Evolutionary conservation across 805 yeast genomes (phyloP).

Genomic region (Debaryomyces prosopidis): DNA sequence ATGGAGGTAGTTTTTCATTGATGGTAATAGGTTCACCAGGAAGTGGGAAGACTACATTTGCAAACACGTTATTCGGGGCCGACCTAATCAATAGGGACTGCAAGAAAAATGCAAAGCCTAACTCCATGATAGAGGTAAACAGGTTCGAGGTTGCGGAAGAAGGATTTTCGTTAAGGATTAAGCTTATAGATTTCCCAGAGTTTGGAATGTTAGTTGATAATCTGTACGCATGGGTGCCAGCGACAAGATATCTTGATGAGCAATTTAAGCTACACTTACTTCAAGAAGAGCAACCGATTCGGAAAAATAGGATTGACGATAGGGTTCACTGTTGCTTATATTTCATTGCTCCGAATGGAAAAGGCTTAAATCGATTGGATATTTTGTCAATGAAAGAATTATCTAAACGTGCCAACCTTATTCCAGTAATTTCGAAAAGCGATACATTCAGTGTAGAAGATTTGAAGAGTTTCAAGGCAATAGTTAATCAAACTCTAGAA

Average conservation of each 20-base stretch:
- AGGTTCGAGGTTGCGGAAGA: constrained; percentile 60
- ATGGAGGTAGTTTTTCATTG: constrained; percentile 35
- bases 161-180: constrained; percentile 57
- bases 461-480: constrained; percentile 21
- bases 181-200: constrained; percentile 70
- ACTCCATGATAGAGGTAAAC: constrained; percentile 28
- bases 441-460: constrained; percentile 34
- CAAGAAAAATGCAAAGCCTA: neutral
- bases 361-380: constrained; percentile 42
- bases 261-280: constrained; percentile 65
- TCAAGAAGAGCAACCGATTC: constrained; percentile 60
- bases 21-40: constrained; percentile 40
- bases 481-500: constrained; percentile 23
- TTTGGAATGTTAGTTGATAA: constrained; percentile 69
- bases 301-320: constrained; percentile 46
- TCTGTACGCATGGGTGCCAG: constrained; percentile 34
- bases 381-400: constrained; percentile 35
- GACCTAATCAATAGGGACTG: constrained; percentile 15
- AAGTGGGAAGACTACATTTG: constrained; percentile 70
- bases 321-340: constrained; percentile 86
- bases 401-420: constrained; percentile 33
- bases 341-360: constrained; percentile 71
- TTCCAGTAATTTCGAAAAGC: constrained; percentile 40
- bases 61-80: constrained; percentile 72
- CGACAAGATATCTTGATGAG: constrained; percentile 74